These are phyloP conservation scores for Aspergillus sp. DNA, from an alignment of 2,329 filamentous ascomycete genomes.

Conservation along the genomic window DNA sequence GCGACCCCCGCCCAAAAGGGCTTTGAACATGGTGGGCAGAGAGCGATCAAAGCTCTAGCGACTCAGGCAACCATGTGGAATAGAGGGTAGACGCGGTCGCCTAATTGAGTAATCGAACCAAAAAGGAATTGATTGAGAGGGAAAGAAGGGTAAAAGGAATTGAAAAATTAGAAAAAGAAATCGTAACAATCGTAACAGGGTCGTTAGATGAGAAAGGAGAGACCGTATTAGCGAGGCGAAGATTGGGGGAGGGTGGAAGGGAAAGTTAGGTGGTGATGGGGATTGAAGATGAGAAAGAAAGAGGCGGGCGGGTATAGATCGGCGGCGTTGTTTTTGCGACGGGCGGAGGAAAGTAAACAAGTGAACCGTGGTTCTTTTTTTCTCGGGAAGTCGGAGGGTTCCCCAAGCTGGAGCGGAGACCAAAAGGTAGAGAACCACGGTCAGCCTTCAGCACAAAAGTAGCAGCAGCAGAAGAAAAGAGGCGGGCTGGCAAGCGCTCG, in stretches of 20 bases:
- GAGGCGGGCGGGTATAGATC: constrained; percentile 20
- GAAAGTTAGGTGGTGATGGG: neutral
- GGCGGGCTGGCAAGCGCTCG: constrained; percentile 10
- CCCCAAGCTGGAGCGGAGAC: constrained; percentile 14
- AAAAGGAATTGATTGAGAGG: neutral
- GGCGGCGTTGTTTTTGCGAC: constrained; percentile 26
- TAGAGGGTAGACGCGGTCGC: constrained; percentile 3
- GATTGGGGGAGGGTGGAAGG: neutral
- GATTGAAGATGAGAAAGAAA: neutral
- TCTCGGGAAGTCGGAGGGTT: constrained; percentile 18
- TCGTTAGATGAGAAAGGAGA: constrained; percentile 6
- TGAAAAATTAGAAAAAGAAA: neutral
- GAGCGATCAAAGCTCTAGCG: constrained; percentile 26
- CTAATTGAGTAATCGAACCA: neutral
- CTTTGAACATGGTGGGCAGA: constrained; percentile 42
- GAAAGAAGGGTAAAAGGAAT: neutral
- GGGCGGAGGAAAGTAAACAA: constrained; percentile 31
- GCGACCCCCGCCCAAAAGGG: constrained; percentile 40
- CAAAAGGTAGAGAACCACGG: constrained; percentile 3
- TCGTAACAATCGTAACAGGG: neutral
- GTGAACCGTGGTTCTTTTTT: constrained; percentile 36
- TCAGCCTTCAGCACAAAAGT: neutral
- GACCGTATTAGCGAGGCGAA: constrained; percentile 8
- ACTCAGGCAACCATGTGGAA: constrained; percentile 33
- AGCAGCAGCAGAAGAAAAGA: no score